Evolutionary conservation across 2,329 filamentous ascomycete species (phyloP), one percentile per base, ranked within the genome.

Genomic region (Pseudofabraea citricarpa): DNA sequence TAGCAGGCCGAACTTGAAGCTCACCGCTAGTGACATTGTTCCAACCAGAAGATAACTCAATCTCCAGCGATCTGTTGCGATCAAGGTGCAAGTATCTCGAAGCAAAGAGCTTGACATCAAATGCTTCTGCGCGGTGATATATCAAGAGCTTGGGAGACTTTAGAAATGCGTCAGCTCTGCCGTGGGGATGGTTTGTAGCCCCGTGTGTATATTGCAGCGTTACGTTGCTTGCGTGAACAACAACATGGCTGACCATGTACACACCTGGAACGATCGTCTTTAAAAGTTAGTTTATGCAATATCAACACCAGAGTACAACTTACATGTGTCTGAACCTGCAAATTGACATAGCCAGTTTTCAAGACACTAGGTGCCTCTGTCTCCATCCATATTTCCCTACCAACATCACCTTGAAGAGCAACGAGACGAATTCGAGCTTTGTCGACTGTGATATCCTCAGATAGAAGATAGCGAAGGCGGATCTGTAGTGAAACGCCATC

Each of bases 11-110:
- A 36, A 86, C 69, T 24, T 77, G 74, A 24, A 87, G 63, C 41
- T 83, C 79, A 41, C 76, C 82, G 16, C 58, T 72, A 23, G 62
- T 67, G 2, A 85, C 69, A 2, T 81, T 65, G 58, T 95, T 95
- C 75, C 84, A 85, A 1, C 90, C 90, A 9, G 83, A 81, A 9
- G 70, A 69, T 10, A 95, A 65, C 40, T 81, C 73, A 16, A 98
- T 69, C 46, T 95, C 87, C 1, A 97, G 70, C 1, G 79, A 82
- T 45, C 87, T 87, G 55, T 83, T 82, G 52, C 83, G 83, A 59
- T 94, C 87, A 5, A 98, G 77, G 49, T 91, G 82, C 19, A 94
- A 83, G 35, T 82, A 71, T 48, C 77, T 84, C 0, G 86, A 81
- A 0, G 86, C 73, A 32, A 70, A 72, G 6, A 94, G 68, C 38